Base-by-base conservation (phyloP, 1,139 yeast genomes). In the Kazachstania sp. region DNA sequence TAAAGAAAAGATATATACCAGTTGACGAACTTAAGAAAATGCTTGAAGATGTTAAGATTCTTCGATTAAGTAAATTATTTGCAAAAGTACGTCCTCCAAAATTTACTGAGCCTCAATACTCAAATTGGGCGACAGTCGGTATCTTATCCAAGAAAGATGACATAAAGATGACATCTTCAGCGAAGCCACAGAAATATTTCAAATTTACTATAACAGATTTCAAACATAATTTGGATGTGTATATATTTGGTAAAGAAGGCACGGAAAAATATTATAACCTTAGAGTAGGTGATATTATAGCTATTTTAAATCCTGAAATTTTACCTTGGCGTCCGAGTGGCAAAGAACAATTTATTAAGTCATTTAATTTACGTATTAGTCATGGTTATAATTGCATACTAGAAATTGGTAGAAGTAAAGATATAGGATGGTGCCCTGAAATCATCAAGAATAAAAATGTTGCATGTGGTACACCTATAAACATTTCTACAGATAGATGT, bases 61-160 rank as follows among this genome's bases (percentile, higher is more conserved):
- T 83, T 41, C 69, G 81, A 39, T 59, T 82, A 6, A 74, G 74
- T n/a, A 78, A 79, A 50, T 64, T 83, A 11, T 72, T 77, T 50
- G 85, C 84, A 3, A 80, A 81, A 51, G 79, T 86, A 1, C 56
- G 65, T 37, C 83, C 92, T 4, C 95, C 95, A 1, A 69, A 75
- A 29, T 88, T 75, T 58, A 63, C 67, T 5, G 84, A 84, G 45
- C 95, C 96, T 0, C 67, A 70, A 32, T 82, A 81, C 56, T 67
- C 82, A 13, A 88, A 90, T 59, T 88, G 86, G 83, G 81, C 83
- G 20, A 74, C 83, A 9, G 61, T 82, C 23, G 97, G 95, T 1
- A 73, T 85, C 8, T 70, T 90, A 0, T 70, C 79, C 5, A 61
- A 65, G 32, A 88, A 87, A 59, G 69, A 79, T 3, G 76, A 72